Evolutionary conservation across 1,139 yeast genomes (phyloP).

Genomic region (Yamadazyma mexicana): DNA sequence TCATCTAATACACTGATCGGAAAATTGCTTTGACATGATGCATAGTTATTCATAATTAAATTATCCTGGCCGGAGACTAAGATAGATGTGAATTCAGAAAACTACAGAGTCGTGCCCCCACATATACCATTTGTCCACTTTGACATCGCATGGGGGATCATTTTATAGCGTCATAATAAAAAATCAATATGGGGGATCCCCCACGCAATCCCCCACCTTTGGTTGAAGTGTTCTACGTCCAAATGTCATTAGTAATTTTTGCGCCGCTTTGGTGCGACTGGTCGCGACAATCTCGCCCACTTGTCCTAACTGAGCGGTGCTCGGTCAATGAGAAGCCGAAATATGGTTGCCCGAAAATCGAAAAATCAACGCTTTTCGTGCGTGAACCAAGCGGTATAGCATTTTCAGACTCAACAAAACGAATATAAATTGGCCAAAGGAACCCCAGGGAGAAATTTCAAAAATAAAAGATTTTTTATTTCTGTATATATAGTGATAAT

Average conservation of each 20-base stretch:
- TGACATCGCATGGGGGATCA: too few species aligned
- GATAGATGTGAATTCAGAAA: too few species aligned
- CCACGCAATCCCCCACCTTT: slow-evolving; percentile 2
- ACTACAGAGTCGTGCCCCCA: too few species aligned
- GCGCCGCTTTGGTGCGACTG: background rate
- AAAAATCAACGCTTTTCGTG: slow-evolving; percentile 1
- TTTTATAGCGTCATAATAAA: too few species aligned
- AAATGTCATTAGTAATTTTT: background rate
- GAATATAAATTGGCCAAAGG: slow-evolving; percentile 4
- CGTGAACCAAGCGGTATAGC: background rate
- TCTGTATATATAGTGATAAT: background rate
- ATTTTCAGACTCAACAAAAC: slow-evolving; percentile 2
- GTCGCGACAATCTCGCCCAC: background rate
- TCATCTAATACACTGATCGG: too few species aligned
- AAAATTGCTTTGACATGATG: too few species aligned
- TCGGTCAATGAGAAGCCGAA: slow-evolving; percentile 3
- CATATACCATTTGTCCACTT: too few species aligned
- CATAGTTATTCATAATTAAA: too few species aligned
- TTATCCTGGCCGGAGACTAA: too few species aligned
- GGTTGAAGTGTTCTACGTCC: background rate
- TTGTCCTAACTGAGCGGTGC: background rate
- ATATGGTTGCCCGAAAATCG: slow-evolving; percentile 1
- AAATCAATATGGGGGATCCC: too few species aligned
- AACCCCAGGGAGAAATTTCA: slow-evolving; percentile 3
- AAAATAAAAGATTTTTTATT: background rate